phyloP scores from a whole-genome alignment of 2,329 filamentous ascomycete species.

The Bipolaris cookei region DNA sequence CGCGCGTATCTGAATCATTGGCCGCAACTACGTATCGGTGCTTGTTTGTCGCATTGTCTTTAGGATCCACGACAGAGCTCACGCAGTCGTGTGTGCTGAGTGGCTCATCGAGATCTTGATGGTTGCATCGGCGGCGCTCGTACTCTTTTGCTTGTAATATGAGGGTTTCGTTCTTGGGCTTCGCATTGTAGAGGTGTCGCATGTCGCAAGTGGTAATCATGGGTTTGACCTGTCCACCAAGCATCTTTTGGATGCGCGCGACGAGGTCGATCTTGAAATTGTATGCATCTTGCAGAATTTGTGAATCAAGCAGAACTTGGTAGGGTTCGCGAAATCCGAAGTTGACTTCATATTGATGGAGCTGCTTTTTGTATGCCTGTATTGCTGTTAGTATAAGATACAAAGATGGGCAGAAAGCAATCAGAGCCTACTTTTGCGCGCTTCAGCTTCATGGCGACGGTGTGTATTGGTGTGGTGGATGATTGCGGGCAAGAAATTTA shows the following conservation, averaged over 20 bases:
- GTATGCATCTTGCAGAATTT: conserved; percentile 81
- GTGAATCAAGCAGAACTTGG: conserved; percentile 77
- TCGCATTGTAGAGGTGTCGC: conserved; percentile 73
- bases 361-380: conserved; percentile 86
- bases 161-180: conserved; percentile 61
- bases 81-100: conserved; percentile 74
- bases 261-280: conserved; percentile 88
- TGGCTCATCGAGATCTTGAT: conserved; percentile 76
- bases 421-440: conserved; percentile 32
- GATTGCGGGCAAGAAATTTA: conserved; percentile 19
- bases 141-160: conserved; percentile 77
- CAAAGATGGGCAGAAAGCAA: too few species aligned
- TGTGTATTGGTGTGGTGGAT: conserved; percentile 8
- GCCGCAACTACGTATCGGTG: conserved; percentile 79
- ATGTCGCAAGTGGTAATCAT: conserved; percentile 85
- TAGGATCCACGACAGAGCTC: conserved; percentile 77
- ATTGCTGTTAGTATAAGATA: conserved; percentile 51
- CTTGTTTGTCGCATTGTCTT: conserved; percentile 73
- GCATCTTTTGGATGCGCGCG: conserved; percentile 75
- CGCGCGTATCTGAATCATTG: conserved; percentile 70
- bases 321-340: conserved; percentile 95
- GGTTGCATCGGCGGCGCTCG: conserved; percentile 78
- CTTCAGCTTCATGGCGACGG: conserved; percentile 42
- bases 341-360: conserved; percentile 85
- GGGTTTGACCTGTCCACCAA: conserved; percentile 85